phyloP scores from a whole-genome alignment of 2,329 filamentous ascomycete genomes.

The Beauveria sp. region DNA sequence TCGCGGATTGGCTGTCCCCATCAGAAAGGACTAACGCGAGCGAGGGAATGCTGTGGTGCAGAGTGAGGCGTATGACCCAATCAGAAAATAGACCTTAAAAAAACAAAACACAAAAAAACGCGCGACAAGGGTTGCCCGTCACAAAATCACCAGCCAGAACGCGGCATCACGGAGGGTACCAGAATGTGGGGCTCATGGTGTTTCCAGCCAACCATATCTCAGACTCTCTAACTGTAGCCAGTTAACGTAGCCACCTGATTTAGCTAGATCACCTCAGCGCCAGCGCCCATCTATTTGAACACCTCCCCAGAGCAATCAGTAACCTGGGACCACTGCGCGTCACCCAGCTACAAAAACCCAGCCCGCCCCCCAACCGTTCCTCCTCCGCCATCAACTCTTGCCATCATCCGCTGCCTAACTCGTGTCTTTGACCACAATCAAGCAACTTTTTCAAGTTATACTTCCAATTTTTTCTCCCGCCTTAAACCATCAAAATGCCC shows the following conservation, averaged over 20 bases:
- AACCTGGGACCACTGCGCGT: conserved; percentile 41
- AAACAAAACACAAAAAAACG: conserved; percentile 12
- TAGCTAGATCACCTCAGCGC: conserved; percentile 10
- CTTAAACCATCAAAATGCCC: conserved; percentile 64
- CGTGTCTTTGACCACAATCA: conserved; percentile 17
- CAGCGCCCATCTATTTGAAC: conserved; percentile 5
- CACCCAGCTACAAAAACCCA: conserved; percentile 56
- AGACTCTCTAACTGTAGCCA: not conserved
- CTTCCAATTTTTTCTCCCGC: conserved; percentile 13
- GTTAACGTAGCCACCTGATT: conserved; percentile 5
- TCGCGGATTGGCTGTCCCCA: conserved; percentile 8
- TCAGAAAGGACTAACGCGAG: conserved; percentile 1
- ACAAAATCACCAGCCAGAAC: conserved; percentile 8
- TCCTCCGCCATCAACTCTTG: conserved; percentile 38
- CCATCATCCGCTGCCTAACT: conserved; percentile 27
- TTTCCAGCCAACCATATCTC: conserved; percentile 8
- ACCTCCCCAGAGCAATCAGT: conserved; percentile 42
- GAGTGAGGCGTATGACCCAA: conserved; percentile 4
- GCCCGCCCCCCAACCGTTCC: conserved; percentile 42
- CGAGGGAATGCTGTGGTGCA: not conserved
- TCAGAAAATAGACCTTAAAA: conserved; percentile 12
- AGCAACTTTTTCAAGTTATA: conserved; percentile 14
- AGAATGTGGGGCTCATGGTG: not conserved
- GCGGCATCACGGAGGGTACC: not conserved
- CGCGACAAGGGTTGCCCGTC: conserved; percentile 3